These are phyloP conservation scores for Barnettozyma populi DNA, from an alignment of 805 yeast genomes.

Conservation along the genomic window DNA sequence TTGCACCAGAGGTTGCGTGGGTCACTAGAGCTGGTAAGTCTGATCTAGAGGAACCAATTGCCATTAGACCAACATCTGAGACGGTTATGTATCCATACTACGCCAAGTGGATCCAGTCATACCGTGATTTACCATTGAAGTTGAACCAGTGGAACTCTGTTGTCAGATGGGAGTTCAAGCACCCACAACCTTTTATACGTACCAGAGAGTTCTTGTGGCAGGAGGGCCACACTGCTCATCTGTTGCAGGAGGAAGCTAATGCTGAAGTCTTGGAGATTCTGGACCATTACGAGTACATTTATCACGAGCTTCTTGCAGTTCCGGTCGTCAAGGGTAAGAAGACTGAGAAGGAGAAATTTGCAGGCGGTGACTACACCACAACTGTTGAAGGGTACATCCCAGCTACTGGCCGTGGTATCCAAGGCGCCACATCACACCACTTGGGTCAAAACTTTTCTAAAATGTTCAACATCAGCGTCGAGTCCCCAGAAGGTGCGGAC, in stretches of 20 bases:
- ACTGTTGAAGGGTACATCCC: conserved; percentile 96
- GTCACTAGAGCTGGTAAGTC: conserved; percentile 94
- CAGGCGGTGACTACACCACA: conserved; percentile 95
- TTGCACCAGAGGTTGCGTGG: conserved; percentile 99
- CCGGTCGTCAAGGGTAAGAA: conserved; percentile 94
- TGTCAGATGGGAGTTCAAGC: conserved; percentile 99
- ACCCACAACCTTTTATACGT: conserved; percentile 98
- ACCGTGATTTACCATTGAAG: conserved; percentile 94
- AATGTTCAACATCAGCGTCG: conserved; percentile 95
- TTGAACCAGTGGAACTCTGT: conserved; percentile 99
- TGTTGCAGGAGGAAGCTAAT: conserved; percentile 75
- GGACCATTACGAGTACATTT: conserved; percentile 78
- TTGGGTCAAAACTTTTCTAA: conserved; percentile 97
- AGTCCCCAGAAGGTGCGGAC: conserved; percentile 88
- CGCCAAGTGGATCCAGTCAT: conserved; percentile 97
- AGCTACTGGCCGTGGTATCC: conserved; percentile 99
- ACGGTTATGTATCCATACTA: conserved; percentile 99
- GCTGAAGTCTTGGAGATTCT: conserved; percentile 82
- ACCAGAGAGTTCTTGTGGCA: conserved; percentile 99
- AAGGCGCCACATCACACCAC: conserved; percentile 98
- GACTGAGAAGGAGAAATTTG: conserved; percentile 97
- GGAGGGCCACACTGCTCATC: conserved; percentile 98
- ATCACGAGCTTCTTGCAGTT: conserved; percentile 90
- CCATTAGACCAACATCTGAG: conserved; percentile 98
- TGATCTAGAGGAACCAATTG: conserved; percentile 96